These are phyloP conservation scores for Cichorium intybus DNA, from an alignment of 140 eudicot genomes.

Conservation along the genomic window DNA sequence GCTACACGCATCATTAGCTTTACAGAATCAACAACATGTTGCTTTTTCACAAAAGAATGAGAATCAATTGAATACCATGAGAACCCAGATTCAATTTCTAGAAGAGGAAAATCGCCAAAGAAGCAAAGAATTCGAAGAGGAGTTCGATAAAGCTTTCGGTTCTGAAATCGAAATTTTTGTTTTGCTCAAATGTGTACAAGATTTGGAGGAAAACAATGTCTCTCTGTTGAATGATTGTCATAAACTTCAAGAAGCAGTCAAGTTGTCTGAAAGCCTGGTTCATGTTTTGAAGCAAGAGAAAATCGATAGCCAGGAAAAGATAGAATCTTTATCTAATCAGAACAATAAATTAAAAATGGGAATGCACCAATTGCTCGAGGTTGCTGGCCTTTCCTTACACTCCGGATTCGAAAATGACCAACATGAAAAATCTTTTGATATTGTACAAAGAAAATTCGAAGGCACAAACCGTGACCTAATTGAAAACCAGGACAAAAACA, in stretches of 20 bases:
- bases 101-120: constrained; percentile 44
- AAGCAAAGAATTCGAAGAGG: constrained; percentile 50
- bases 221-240: constrained; percentile 45
- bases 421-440: constrained; percentile 38
- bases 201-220: constrained; percentile 45
- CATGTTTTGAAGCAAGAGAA: constrained; percentile 46
- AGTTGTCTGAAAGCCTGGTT: constrained; percentile 50
- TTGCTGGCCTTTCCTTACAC: constrained; percentile 39
- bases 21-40: constrained; percentile 60
- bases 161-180: constrained; percentile 64
- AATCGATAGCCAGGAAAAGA: constrained; percentile 36
- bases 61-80: constrained; percentile 35
- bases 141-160: constrained; percentile 51
- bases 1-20: constrained; percentile 48
- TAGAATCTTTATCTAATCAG: constrained; percentile 54
- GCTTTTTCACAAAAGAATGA: constrained; percentile 36
- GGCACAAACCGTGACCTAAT: constrained; percentile 38
- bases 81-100: constrained; percentile 41
- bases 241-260: constrained; percentile 56
- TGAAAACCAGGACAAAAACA: constrained; percentile 59
- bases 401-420: constrained; percentile 32
- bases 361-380: constrained; percentile 45
- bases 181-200: constrained; percentile 48
- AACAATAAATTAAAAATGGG: constrained; percentile 45
- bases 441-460: constrained; percentile 38